Base-by-base conservation (phyloP, 441 rosid species). In the Populus hybrid region DNA sequence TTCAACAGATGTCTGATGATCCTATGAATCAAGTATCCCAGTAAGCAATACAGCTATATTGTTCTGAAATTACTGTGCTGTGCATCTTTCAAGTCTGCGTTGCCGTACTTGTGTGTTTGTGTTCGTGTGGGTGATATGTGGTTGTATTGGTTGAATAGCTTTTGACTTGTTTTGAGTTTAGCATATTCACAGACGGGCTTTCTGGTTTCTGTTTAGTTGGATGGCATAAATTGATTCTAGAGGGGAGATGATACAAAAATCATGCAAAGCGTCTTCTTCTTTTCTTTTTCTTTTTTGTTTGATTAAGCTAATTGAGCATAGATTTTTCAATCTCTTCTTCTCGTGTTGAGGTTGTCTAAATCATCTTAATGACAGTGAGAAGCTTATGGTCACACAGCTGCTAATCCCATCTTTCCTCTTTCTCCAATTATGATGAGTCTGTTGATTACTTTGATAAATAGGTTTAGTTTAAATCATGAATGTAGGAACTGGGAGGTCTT, bases 1-100 rank as follows among this genome's bases (percentile, higher is more conserved):
- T 95, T 83, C 97, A 92, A 74, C 95, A 92, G 73, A 91, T 90
- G 88, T 89, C 95, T 18, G 97, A 90, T 38, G 99, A 95, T 82
- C 92, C 99, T 63, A 78, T 87, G 93, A 92, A 91, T 84, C 98
- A 95, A 83, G 89, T 94, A 69, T 94, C 97, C 77, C 98, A 93
- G 98, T 95, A 79, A 90, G 98, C 87, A 18, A 21, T 20, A 45
- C 18, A 45, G 53, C 18, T 45, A 3, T 45, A 40, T 10, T 10
- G 50, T 40, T 40, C 50, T 40, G 50, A 40, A 10, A 40, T 40
- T 40, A 40, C 50, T 40, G 50, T 40, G 12, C 50, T 40, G 50
- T 40, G 50, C 50, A 40, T 2, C 53, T 45, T 45, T 45, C 53
- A 45, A 12, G 53, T 12, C 18, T 3, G 16, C 53, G 16, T 11